Evolutionary conservation across 805 yeast species (phyloP), one percentile per base, ranked within the genome.

Genomic region (Candida khao-thaluensis): DNA sequence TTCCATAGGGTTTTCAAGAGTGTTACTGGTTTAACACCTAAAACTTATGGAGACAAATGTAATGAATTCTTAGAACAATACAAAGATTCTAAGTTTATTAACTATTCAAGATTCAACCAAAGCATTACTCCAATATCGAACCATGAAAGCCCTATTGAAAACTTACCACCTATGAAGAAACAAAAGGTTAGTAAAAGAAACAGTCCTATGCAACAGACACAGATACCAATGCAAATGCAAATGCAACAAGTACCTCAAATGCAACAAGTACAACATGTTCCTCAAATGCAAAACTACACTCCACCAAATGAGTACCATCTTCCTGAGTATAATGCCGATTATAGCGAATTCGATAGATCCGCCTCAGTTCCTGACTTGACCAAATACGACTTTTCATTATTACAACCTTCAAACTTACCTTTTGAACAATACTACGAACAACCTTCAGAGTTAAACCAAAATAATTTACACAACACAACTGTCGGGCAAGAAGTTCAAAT

Each of bases 1-100:
- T 88, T 88, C 62, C 96, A 88, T 67, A 70, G 96, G 37, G 95
- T 88, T 17, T 88, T 88, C 70, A 83, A 88, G 60, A 76, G 82
- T 40, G 85, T 87, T 44, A 85, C 95, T 4, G 91, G 95, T 2
- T 72, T 86, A 42, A 87, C 96, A 1, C 95, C 95, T 17, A 85
- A 87, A 66, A 82, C 86, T 5, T 87, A 87, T 53, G 95, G 95
- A 37, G 95, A 87, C 54, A 79, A 81, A 46, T 85, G 95, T 56
- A 82, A 78, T 70, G 81, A 77, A 46, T 79, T 60, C 50, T 66
- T 81, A 49, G 72, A 72, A 46, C 50, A 49, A 29, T 50, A 33
- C 37, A 58, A 55, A 38, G 59, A 53, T 21, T 47, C 53, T 10
- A 44, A 43, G 32, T 38, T 46, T 29, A 42, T 51, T 30, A 39